These are phyloP conservation scores for Podospora conica DNA, from an alignment of 495 filamentous ascomycete genomes.

Conservation along the genomic window DNA sequence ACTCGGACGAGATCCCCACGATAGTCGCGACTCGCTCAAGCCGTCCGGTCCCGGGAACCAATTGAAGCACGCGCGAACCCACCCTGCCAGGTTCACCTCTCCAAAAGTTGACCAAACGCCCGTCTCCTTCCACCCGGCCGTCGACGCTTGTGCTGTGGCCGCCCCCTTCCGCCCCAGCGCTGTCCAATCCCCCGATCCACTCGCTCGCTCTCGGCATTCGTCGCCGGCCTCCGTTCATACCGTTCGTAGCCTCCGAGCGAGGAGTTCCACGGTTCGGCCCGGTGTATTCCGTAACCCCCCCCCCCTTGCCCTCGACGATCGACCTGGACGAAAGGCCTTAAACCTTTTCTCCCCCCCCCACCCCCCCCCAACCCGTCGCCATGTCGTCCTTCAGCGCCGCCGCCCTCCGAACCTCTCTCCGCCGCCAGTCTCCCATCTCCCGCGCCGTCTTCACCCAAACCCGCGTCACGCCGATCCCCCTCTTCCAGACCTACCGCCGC, in stretches of 20 bases:
- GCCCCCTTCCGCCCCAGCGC: constrained; percentile 17
- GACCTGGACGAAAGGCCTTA: constrained; percentile 1
- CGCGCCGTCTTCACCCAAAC: constrained; percentile 16
- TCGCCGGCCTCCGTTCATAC: constrained; percentile 17
- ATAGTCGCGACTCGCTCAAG: neutral
- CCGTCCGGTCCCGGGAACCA: constrained; percentile 1
- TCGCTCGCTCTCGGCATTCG: constrained; percentile 24
- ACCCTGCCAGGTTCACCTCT: neutral
- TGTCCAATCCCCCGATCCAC: constrained; percentile 12
- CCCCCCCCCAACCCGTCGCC: constrained; percentile 15
- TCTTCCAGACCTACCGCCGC: constrained; percentile 30
- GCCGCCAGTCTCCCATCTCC: constrained; percentile 18
- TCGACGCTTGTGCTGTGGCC: constrained; percentile 10
- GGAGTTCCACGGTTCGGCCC: constrained; percentile 17
- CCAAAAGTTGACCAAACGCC: too few relatives aligned
- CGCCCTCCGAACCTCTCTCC: constrained; percentile 27
- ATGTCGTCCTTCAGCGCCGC: constrained; percentile 26
- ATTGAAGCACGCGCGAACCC: neutral
- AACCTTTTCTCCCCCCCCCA: constrained; percentile 11
- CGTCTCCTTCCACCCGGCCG: neutral
- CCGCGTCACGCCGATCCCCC: constrained; percentile 19
- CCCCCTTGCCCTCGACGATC: constrained; percentile 10
- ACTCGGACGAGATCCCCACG: neutral
- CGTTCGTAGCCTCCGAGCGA: constrained; percentile 10
- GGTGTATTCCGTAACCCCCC: constrained; percentile 14